These are phyloP conservation scores for Thielaviopsis musarum DNA, from an alignment of 2,329 filamentous ascomycete species.

Conservation along the genomic window DNA sequence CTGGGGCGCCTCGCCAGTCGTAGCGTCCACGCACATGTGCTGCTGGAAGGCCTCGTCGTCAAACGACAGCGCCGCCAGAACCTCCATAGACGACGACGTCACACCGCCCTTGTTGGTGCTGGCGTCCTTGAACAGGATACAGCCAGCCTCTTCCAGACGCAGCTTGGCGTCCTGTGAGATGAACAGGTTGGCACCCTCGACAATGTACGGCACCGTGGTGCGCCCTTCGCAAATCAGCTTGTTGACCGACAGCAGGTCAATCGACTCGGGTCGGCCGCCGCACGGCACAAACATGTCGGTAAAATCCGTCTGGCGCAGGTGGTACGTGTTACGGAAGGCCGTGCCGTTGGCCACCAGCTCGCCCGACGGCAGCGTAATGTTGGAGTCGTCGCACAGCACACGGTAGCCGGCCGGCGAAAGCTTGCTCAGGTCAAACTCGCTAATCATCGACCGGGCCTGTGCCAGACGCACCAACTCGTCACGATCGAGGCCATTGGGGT, in stretches of 20 bases:
- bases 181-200: conserved; percentile 96
- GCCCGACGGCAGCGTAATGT: conserved; percentile 72
- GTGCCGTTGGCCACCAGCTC: conserved; percentile 84
- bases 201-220: conserved; percentile 76
- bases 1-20: conserved; percentile 53
- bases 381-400: conserved; percentile 79
- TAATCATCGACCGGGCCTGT: conserved; percentile 77
- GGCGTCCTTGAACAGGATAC: conserved; percentile 91
- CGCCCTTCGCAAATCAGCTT: conserved; percentile 86
- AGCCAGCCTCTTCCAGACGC: conserved; percentile 85
- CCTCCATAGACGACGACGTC: conserved; percentile 90
- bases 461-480: conserved; percentile 72
- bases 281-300: conserved; percentile 92
- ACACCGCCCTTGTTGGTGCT: conserved; percentile 98
- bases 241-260: conserved; percentile 75
- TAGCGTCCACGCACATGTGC: conserved; percentile 76
- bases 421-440: conserved; percentile 68
- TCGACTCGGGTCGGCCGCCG: conserved; percentile 89
- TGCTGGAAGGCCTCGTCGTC: conserved; percentile 75
- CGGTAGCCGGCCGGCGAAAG: conserved; percentile 80
- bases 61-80: conserved; percentile 85
- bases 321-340: conserved; percentile 93
- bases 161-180: conserved; percentile 97
- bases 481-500: conserved; percentile 76
- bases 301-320: conserved; percentile 59